Base-by-base conservation (phyloP, 2,329 filamentous ascomycete species). In the Metarhizium rileyi region DNA sequence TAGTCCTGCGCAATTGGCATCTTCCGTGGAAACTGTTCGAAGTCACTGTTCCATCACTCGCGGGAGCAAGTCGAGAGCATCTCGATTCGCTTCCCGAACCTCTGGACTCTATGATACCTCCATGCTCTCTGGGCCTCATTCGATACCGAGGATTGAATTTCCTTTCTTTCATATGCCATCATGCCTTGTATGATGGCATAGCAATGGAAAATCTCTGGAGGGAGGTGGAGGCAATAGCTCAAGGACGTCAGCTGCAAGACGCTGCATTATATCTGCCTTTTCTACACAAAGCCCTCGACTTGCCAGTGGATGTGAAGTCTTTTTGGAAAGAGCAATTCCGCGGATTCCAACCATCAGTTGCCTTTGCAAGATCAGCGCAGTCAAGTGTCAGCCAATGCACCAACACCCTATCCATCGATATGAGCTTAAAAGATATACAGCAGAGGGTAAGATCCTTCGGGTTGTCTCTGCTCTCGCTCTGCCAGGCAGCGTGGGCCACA, bases 161-260 rank as follows among this genome's bases (percentile, higher is more conserved):
- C 41, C 57, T 75, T 1, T 83, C 70, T 0, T 75, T 75, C 45
- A 64, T 72, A 35, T 82, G 71, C 57, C 90, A 95, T 58, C 90
- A 96, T 66, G 87, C 88, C 2, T 70, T 95, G 1, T 95, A 95
- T 58, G 90, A 96, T 65, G 90, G 86, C 0, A 81, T 85, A 33
- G 88, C 89, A 0, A 84, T 95, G 59, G 70, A 75, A 1, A 72
- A 74, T 8, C 70, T 96, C 0, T 74, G 91, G 23, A 65, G 77
- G 0, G 90, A 95, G 59, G 70, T 94, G 1, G 81, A 93, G 57
- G 62, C 70, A 2, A 54, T 78, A 3, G 80, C 83, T 30, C 53
- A 63, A 1, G 75, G 72, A 0, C 47, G 66, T 0, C 7, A 57
- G 0, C 66, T 93, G 1, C 65, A 70, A 0, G 53, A 70, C 0